phyloP scores from a whole-genome alignment of 495 filamentous ascomycete species.

The Aspergillus sparsus region DNA sequence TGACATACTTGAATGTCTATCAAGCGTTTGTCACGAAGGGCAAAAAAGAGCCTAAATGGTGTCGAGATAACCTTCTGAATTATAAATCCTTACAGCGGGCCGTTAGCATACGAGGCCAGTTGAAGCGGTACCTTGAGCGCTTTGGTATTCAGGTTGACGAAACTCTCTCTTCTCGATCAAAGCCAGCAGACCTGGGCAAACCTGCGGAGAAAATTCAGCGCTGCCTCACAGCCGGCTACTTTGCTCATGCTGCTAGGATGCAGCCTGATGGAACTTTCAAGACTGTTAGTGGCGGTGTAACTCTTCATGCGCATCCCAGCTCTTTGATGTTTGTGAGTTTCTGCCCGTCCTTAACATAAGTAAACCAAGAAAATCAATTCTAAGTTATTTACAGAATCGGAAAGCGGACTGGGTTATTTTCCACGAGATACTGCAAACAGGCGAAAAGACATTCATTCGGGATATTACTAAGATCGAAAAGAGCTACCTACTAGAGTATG shows the following conservation, averaged over 20 bases:
- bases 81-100: conserved; percentile 80
- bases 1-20: conserved; percentile 93
- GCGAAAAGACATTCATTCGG: conserved; percentile 84
- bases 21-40: conserved; percentile 85
- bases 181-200: conserved; percentile 37
- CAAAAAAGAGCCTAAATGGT: conserved; percentile 83
- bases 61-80: conserved; percentile 81
- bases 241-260: conserved; percentile 95
- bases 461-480: conserved; percentile 93
- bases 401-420: conserved; percentile 99
- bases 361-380: not conserved
- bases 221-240: conserved; percentile 89
- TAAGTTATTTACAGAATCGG: conserved; percentile 60
- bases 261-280: conserved; percentile 89
- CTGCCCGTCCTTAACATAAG: not conserved
- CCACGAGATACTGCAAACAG: conserved; percentile 91
- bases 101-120: conserved; percentile 81
- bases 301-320: conserved; percentile 86
- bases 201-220: conserved; percentile 74
- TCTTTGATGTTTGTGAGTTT: conserved; percentile 84
- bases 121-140: conserved; percentile 83
- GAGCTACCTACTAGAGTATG: conserved; percentile 87
- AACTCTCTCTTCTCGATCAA: conserved; percentile 38
- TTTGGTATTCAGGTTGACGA: conserved; percentile 77
- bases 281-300: conserved; percentile 70